Evolutionary conservation across 805 yeast species (phyloP), one percentile per base, ranked within the genome.

Genomic region (Suhomyces prunicola): DNA sequence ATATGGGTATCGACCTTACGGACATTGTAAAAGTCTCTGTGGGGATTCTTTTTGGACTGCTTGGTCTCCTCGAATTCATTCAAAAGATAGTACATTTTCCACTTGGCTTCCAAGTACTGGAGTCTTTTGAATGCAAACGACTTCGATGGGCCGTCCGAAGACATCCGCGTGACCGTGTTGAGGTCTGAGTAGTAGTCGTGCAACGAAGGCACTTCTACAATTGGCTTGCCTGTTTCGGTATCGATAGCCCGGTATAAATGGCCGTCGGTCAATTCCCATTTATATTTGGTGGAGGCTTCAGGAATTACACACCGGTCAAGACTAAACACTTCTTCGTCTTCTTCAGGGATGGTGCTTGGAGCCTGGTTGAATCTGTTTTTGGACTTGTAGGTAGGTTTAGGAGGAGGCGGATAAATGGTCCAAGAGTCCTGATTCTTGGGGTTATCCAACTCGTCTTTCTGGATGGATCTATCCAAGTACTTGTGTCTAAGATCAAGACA

Each of bases 1-100:
- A 94, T 97, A 78, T 94, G 99, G 17, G 98, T 94, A 67, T 93
- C 99, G 39, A 94, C 97, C 68, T 93, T 93, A 73, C 98, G 84
- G 44, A 91, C 97, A 64, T 93, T 93, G 73, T 93, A 93, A 66
- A 93, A 94, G 70, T 93, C 99, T 69, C 99, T 85, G 68, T 94
- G 99, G 4, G 98, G 98, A 59, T 92, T 92, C 55, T 85, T 83
- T 71, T 94, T 94, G 8, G 96, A 86, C 57, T 89, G 94, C 15
- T 92, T 85, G 17, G 87, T 87, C 69, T 94, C 99, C 65, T 90
- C 94, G 67, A 89, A 92, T 65, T 93, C 98, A 66, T 94, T 94
- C 60, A 93, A 76, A 56, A 94, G 71, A 55, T 83, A 82, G 73
- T 93, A 94, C 71, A 94, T 71, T 68, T 92, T 90, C 98, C 98